Evolutionary conservation across 441 rosid species (phyloP).

Genomic region (Erodium trifolium): DNA sequence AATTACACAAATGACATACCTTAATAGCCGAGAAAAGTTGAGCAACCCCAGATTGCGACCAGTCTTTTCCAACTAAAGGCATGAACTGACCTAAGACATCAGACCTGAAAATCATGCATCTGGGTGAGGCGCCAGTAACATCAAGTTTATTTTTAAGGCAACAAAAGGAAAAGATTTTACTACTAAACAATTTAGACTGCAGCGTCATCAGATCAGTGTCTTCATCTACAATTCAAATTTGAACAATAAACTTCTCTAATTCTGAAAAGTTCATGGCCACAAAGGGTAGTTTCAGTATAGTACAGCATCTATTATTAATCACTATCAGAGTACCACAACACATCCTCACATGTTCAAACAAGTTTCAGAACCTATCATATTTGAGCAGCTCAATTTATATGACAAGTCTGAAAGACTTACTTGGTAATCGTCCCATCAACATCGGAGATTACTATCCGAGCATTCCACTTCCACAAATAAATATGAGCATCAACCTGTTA

Average conservation of each 20-base stretch:
- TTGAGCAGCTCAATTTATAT: not conserved
- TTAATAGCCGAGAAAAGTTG: conserved; percentile 77
- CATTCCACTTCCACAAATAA: conserved; percentile 86
- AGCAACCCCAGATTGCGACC: conserved; percentile 94
- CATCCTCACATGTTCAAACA: not conserved
- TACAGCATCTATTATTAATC: not conserved
- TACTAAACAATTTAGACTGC: not conserved
- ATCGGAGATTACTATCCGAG: conserved; percentile 78
- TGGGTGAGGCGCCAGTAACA: conserved; percentile 16
- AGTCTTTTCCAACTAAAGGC: conserved; percentile 94
- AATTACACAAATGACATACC: conserved; percentile 32
- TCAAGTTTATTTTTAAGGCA: not conserved
- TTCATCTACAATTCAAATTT: not conserved
- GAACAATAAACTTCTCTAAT: not conserved
- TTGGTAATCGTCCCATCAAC: conserved; percentile 94
- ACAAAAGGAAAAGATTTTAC: not conserved
- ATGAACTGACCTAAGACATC: conserved; percentile 90
- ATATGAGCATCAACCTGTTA: conserved; percentile 80
- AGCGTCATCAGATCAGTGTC: not conserved
- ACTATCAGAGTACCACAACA: not conserved
- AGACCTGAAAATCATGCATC: conserved; percentile 47
- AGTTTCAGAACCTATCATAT: conserved; percentile 3
- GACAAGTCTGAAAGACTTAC: conserved; percentile 29
- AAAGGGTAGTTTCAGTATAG: not conserved
- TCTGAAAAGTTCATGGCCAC: not conserved